Conservation (phyloP, 495 filamentous ascomycete species). For the Terfezia boudieri region DNA sequence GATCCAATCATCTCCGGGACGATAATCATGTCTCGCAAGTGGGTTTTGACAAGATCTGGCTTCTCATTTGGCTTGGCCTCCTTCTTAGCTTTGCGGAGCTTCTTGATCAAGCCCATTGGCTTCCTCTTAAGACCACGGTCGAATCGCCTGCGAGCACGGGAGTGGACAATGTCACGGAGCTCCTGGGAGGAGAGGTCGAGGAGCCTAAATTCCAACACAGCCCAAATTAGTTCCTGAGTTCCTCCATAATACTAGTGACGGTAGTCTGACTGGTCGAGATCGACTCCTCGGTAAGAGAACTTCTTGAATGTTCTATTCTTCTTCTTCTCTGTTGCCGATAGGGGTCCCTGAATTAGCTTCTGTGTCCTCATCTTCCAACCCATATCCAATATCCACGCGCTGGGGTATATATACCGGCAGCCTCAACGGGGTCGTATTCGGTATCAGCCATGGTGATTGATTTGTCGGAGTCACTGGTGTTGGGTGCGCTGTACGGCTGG, state of each 20-base stretch:
- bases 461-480: neutral
- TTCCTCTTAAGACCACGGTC: conserved; percentile 99
- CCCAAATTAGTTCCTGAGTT: neutral
- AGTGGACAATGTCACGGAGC: conserved; percentile 97
- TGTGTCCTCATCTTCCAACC: neutral
- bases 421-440: conserved; percentile 19
- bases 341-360: conserved; percentile 3
- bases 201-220: conserved; percentile 34
- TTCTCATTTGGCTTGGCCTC: conserved; percentile 99
- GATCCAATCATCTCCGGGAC: conserved; percentile 98
- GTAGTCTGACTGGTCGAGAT: conserved; percentile 80
- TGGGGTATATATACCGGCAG: conserved; percentile 11
- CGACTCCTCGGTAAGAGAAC: conserved; percentile 98
- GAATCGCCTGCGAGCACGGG: conserved; percentile 93
- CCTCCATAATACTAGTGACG: conserved; percentile 4
- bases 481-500: neutral
- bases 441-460: conserved; percentile 17
- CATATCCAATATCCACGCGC: no score
- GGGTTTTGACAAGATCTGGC: conserved; percentile 93
- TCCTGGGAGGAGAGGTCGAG: conserved; percentile 96
- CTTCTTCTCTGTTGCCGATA: conserved; percentile 54
- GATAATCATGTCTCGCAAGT: conserved; percentile 97
- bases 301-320: conserved; percentile 98
- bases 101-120: conserved; percentile 99
- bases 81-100: conserved; percentile 98